A percentile compares a stretch with the other conserved stretches of the same genome.
Conservation (phyloP, 2,329 filamentous ascomycete genomes). For the Annulohypoxylon truncatum region DNA sequence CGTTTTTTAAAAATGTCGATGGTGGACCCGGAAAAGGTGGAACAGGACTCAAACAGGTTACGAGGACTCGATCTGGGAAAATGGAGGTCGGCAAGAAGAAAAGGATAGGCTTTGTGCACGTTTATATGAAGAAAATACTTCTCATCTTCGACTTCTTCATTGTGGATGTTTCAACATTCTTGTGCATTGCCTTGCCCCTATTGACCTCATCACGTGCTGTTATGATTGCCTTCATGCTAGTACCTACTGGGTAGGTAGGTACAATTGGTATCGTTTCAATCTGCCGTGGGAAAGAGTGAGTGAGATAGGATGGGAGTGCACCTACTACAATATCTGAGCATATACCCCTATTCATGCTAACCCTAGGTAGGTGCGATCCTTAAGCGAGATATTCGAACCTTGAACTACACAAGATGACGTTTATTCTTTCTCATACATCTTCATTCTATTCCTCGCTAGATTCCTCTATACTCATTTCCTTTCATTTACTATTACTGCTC, state of each 20-base stretch:
- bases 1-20: neutral
- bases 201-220: conserved; percentile 12
- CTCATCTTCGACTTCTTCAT: neutral
- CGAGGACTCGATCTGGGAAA: neutral
- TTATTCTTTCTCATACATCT: neutral
- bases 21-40: neutral
- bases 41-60: neutral
- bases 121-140: conserved; percentile 15
- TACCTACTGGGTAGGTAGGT: no score
- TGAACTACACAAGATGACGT: neutral
- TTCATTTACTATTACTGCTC: no score
- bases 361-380: conserved; percentile 14
- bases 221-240: neutral
- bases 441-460: neutral
- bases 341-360: neutral
- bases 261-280: conserved; percentile 3
- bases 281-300: neutral
- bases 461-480: no score
- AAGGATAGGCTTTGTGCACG: conserved; percentile 15
- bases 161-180: neutral
- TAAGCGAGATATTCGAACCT: neutral
- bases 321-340: neutral
- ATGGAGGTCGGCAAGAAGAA: neutral
- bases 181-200: neutral
- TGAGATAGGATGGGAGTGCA: neutral